Conservation (phyloP, 2,329 filamentous ascomycete genomes). For the Clarireedia hainanense region DNA sequence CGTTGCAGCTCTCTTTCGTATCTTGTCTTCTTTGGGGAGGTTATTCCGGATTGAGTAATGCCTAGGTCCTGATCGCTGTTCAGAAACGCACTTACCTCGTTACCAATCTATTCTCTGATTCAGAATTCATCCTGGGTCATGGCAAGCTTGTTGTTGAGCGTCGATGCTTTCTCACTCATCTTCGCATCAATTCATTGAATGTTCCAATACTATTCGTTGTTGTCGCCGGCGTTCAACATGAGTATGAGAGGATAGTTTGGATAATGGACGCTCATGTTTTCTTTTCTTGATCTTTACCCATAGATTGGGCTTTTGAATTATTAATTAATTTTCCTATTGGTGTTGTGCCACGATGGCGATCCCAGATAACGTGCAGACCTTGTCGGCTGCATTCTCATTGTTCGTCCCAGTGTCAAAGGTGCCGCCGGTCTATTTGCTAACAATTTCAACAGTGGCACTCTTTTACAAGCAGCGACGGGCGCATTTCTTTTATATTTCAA, state of each 20-base stretch:
- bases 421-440: slow-evolving; percentile 10
- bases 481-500: slow-evolving; percentile 25
- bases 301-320: slow-evolving; percentile 25
- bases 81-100: background rate
- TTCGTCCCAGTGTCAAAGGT: slow-evolving; percentile 13
- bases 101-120: background rate
- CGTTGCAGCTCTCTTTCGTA: slow-evolving; percentile 6
- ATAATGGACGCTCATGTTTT: slow-evolving; percentile 19
- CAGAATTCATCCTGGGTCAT: background rate
- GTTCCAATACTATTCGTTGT: slow-evolving; percentile 15
- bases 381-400: slow-evolving; percentile 30
- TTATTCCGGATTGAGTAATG: slow-evolving; percentile 6
- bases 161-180: background rate
- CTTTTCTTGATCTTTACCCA: slow-evolving; percentile 24
- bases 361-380: slow-evolving; percentile 25
- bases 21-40: background rate
- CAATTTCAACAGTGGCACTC: slow-evolving; percentile 24
- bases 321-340: slow-evolving; percentile 20
- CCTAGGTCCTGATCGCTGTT: slow-evolving; percentile 13
- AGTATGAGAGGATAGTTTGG: slow-evolving; percentile 18
- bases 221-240: slow-evolving; percentile 18
- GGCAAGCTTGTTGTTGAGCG: background rate
- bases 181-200: slow-evolving; percentile 10
- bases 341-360: slow-evolving; percentile 23
- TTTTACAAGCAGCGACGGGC: slow-evolving; percentile 27